Evolutionary conservation across 805 yeast species (phyloP), one percentile per base, ranked within the genome.

Genomic region (Cyberlindnera misumaiensis): DNA sequence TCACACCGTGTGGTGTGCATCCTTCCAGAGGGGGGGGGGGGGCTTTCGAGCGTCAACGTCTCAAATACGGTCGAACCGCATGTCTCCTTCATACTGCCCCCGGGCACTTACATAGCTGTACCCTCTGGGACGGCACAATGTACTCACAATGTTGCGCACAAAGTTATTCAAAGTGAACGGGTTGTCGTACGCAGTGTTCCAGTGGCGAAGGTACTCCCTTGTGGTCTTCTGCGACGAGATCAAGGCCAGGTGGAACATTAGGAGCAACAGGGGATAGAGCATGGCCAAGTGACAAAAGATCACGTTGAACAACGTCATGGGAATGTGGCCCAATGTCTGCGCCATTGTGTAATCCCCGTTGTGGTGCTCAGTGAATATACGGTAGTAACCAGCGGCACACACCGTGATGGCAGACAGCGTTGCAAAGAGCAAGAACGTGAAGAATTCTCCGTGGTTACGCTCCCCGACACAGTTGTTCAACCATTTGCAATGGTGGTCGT

Each of bases 391-490:
- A n/a, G 62, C 43, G 1, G 48, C 52, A 2, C 53, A 44, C 8
- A 64, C 35, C 30, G 53, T 56, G 1, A 55, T 29, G 11, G 65
- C 53, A 1, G 63, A 39, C 0, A 70, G 3, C 1, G 58, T 50
- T 1, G 61, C 51, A 35, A 65, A 61, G 1, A 70, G 26, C 28
- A 83, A 52, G 46, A 78, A 83, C 2, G 51, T 48, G 29, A 79
- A 40, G 50, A 83, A 84, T 57, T 69, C 78, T 45, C 74, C 60
- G 56, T 83, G 83, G 51, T 83, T 85, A 39, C 84, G 59, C 43
- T 75, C 73, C 1, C 95, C 95, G 30, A 85, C 70, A 55, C 95
- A 85, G 48, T 78, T 83, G 51, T 82, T 80, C 35, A 85, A 53
- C 75, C 83, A 77, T 27, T 66, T 48, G 52, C 89, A 82, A 14